These are phyloP conservation scores for Leccinum disarticulatum DNA, from an alignment of 768 basidiomycete species.

Conservation along the genomic window DNA sequence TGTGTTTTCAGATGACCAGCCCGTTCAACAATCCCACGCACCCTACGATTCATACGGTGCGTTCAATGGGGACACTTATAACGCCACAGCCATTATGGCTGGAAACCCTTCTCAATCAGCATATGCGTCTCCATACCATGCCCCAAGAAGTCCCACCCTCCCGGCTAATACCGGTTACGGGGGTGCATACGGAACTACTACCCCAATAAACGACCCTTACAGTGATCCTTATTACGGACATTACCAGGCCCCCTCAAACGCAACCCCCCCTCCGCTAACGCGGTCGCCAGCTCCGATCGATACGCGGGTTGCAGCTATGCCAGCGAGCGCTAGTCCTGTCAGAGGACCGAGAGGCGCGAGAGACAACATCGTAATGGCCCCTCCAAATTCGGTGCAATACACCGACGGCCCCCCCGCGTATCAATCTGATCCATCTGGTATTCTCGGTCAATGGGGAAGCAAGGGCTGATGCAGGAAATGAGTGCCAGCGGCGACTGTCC, in stretches of 20 bases:
- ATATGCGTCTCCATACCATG: conserved; percentile 15
- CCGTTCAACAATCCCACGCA: conserved; percentile 49
- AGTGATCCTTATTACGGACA: conserved; percentile 30
- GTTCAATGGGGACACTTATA: conserved; percentile 43
- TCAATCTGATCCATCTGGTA: conserved; percentile 50
- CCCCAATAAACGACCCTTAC: conserved; percentile 35
- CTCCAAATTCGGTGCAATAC: conserved; percentile 25
- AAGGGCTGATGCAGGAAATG: conserved; percentile 23
- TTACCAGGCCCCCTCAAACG: conserved; percentile 17
- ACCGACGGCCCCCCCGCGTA: conserved; percentile 68
- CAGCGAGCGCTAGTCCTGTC: conserved; percentile 38
- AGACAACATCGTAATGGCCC: conserved; percentile 22
- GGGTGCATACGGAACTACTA: conserved; percentile 51
- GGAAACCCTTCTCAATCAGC: conserved; percentile 15
- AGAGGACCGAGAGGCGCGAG: conserved; percentile 44
- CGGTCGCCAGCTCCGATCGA: conserved; percentile 41
- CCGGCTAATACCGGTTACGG: conserved; percentile 56
- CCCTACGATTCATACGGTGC: conserved; percentile 52
- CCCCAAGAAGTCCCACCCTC: conserved; percentile 17
- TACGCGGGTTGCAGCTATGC: conserved; percentile 31
- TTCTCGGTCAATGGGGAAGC: conserved; percentile 56
- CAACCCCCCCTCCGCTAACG: conserved; percentile 33
- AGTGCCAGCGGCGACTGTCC: not conserved
- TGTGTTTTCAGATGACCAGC: conserved; percentile 48
- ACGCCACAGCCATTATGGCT: conserved; percentile 24